Evolutionary conservation across 768 basidiomycete species (phyloP), one percentile per base, ranked within the genome.

Genomic region (Tulasnella sp.): DNA sequence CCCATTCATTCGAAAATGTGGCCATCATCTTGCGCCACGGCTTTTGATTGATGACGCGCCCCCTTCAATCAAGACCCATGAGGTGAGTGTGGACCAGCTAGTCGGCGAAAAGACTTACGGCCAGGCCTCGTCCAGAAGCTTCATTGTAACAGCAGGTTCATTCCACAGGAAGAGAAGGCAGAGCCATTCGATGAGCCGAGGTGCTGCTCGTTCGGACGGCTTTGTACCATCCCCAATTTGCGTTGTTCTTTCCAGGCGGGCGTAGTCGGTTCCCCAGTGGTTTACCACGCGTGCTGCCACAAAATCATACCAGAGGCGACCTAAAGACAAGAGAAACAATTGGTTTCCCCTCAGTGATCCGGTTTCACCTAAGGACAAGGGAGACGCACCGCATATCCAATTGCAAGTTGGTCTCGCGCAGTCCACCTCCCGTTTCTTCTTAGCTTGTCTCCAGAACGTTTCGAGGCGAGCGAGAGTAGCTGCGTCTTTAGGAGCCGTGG

Each of bases 1-100:
- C 76, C 76, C 76, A 76, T 28, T 76, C 76, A 28, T 44, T 76
- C 20, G 46, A 37, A 20, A 76, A 76, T 22, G 34, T 46, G 34
- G n/a, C 76, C 76, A 76, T 76, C 76, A 76, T 76, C 41, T 46
- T 37, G 24, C 24, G 46, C 46, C 76, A 76, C 3, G 41, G 46
- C 22, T 50, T 76, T 11, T 22, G 76, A 31, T 76, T 37, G 14
- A 76, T 11, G 18, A 48, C 20, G 22, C 54, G 48, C n/a, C 76
- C 76, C 14, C 76, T 76, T 31, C 4, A 28, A 16, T 5, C 22
- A 6, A 40, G 40, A 5, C 24, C n/a, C 1, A 22, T 34, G 2
- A 75, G 1, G 54, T 22, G 46, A 6, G 46, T 40, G 6, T 58
- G 11, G 0, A 22, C 14, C 7, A 58, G 18, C 20, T 37, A 37